Conservation (phyloP, 495 filamentous ascomycete genomes). For the Massariosphaeria phaeospora region DNA sequence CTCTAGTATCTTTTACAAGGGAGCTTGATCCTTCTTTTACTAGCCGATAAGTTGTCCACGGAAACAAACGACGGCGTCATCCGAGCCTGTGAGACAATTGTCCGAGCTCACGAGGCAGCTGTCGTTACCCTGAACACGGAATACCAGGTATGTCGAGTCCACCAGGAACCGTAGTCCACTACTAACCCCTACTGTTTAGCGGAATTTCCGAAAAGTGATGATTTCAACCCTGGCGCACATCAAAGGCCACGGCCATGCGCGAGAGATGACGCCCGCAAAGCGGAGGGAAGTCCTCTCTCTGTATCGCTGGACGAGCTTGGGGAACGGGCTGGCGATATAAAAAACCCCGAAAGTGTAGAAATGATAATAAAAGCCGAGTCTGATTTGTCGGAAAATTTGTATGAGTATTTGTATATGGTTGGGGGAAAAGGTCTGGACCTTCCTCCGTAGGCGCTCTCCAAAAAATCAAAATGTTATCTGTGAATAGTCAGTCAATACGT, state of each 20-base stretch:
- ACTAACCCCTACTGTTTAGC: constrained; percentile 10
- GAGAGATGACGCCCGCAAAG: constrained; percentile 27
- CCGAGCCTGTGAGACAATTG: constrained; percentile 54
- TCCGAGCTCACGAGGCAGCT: constrained; percentile 55
- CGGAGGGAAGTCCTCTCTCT: constrained; percentile 27
- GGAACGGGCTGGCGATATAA: constrained; percentile 26
- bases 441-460: neutral
- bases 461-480: neutral
- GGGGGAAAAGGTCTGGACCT: neutral
- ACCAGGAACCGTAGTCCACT: neutral
- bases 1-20: constrained; percentile 52
- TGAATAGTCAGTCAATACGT: neutral
- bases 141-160: constrained; percentile 48
- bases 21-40: constrained; percentile 53
- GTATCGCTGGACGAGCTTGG: constrained; percentile 28
- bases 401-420: neutral
- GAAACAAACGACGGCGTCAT: constrained; percentile 51
- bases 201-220: constrained; percentile 31
- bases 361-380: neutral
- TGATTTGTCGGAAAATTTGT: constrained; percentile 3
- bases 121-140: constrained; percentile 57
- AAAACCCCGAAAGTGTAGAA: neutral
- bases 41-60: constrained; percentile 54
- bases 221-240: constrained; percentile 30
- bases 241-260: constrained; percentile 15